A percentile compares a stretch with the other conserved stretches of the same genome.
These are phyloP conservation scores for Daedaleopsis nitida DNA, from an alignment of 768 basidiomycete species.

Conservation along the genomic window DNA sequence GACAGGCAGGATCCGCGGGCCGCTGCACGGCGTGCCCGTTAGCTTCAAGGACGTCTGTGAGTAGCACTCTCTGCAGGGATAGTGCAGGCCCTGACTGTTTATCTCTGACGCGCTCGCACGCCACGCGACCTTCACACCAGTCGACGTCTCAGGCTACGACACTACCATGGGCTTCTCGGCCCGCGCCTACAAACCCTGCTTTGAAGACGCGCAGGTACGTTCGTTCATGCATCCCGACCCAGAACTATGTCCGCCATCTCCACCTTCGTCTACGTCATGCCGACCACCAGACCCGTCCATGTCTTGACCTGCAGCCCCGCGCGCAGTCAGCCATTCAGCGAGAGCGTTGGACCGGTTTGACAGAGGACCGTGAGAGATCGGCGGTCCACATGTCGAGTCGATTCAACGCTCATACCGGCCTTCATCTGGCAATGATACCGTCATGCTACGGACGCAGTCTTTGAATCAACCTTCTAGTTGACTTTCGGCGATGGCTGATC, in stretches of 20 bases:
- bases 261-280: too few species aligned
- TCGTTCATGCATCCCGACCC: background rate
- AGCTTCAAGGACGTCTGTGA: slow-evolving; percentile 76
- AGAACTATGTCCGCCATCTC: background rate
- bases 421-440: too few species aligned
- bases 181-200: slow-evolving; percentile 62
- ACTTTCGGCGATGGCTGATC: background rate
- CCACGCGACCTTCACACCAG: slow-evolving; percentile 34
- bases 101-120: background rate
- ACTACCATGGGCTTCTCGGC: slow-evolving; percentile 66
- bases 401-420: too few species aligned
- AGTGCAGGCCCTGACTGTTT: background rate
- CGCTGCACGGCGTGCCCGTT: slow-evolving; percentile 80
- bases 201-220: slow-evolving; percentile 64
- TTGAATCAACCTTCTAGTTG: too few species aligned
- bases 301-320: too few species aligned
- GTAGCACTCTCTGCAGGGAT: background rate
- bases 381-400: too few species aligned
- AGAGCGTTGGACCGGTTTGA: too few species aligned
- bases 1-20: slow-evolving; percentile 60
- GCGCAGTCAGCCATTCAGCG: too few species aligned
- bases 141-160: slow-evolving; percentile 65
- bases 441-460: too few species aligned
- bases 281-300: too few species aligned
- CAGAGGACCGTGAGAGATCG: too few species aligned